Conservation (phyloP, 495 filamentous ascomycete genomes). For the Rhypophila decipiens region DNA sequence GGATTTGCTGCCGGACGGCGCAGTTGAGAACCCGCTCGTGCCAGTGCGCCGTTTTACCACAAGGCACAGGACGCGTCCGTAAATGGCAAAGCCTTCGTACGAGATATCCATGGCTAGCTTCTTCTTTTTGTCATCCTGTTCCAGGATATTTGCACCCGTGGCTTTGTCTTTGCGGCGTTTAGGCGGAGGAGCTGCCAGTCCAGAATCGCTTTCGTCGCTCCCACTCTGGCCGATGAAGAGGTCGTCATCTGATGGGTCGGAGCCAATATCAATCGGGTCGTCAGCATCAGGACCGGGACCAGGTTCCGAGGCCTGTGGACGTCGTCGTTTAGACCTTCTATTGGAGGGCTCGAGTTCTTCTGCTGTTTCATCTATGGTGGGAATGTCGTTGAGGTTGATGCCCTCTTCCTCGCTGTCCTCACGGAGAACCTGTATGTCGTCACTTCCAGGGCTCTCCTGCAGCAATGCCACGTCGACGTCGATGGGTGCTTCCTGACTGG, state of each 20-base stretch:
- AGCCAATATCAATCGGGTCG: slow-evolving; percentile 9
- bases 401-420: slow-evolving; percentile 27
- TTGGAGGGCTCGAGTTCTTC: slow-evolving; percentile 21
- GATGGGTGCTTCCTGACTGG: slow-evolving; percentile 43
- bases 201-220: slow-evolving; percentile 19
- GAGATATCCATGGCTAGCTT: slow-evolving; percentile 75
- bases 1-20: slow-evolving; percentile 22
- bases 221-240: slow-evolving; percentile 30
- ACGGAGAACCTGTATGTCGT: not conserved
- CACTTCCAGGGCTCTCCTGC: slow-evolving; percentile 32
- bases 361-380: slow-evolving; percentile 30
- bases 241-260: slow-evolving; percentile 18
- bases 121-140: slow-evolving; percentile 78
- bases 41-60: slow-evolving; percentile 62
- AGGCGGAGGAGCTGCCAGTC: slow-evolving; percentile 25
- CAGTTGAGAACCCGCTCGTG: slow-evolving; percentile 20
- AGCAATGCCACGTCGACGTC: slow-evolving; percentile 36
- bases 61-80: slow-evolving; percentile 83
- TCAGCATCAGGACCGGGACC: slow-evolving; percentile 13
- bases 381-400: slow-evolving; percentile 38
- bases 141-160: slow-evolving; percentile 24
- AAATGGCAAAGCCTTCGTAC: slow-evolving; percentile 94
- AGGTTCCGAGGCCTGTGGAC: no score
- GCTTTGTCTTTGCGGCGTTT: slow-evolving; percentile 44
- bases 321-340: slow-evolving; percentile 23